These are phyloP conservation scores for Saccharomycopsis guyanensis DNA, from an alignment of 805 yeast species.

Conservation along the genomic window DNA sequence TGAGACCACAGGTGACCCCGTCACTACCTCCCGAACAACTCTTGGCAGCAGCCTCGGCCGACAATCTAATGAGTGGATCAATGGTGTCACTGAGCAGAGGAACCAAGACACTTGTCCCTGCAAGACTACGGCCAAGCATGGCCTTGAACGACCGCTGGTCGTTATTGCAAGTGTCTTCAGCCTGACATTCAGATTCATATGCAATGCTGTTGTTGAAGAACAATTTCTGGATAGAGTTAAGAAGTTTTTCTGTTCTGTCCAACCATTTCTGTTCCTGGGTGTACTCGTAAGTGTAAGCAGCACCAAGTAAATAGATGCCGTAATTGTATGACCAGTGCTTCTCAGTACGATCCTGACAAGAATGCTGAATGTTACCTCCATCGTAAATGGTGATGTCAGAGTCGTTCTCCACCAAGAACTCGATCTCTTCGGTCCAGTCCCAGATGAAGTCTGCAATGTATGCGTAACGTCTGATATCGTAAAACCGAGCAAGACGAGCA, in stretches of 20 bases:
- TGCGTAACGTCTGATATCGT: slow-evolving; percentile 51
- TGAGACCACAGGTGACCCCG: slow-evolving; percentile 67
- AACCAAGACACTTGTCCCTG: slow-evolving; percentile 46
- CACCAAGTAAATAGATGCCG: slow-evolving; percentile 59
- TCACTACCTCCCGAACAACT: slow-evolving; percentile 71
- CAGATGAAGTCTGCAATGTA: slow-evolving; percentile 56
- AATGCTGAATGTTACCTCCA: slow-evolving; percentile 46
- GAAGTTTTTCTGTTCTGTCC: slow-evolving; percentile 36
- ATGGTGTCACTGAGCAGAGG: slow-evolving; percentile 42
- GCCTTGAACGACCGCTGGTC: slow-evolving; percentile 75
- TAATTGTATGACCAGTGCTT: slow-evolving; percentile 65
- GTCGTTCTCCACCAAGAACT: slow-evolving; percentile 27
- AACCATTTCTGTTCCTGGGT: slow-evolving; percentile 47
- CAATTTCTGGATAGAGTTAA: slow-evolving; percentile 39
- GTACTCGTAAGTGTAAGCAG: slow-evolving; percentile 59
- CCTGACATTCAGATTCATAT: slow-evolving; percentile 57
- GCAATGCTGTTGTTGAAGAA: slow-evolving; percentile 46
- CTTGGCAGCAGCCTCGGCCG: slow-evolving; percentile 62
- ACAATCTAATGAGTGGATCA: slow-evolving; percentile 33
- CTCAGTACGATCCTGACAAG: slow-evolving; percentile 43
- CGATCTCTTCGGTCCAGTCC: slow-evolving; percentile 47
- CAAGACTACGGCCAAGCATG: slow-evolving; percentile 58
- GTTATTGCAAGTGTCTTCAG: slow-evolving; percentile 46
- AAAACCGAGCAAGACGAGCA: slow-evolving; percentile 54
- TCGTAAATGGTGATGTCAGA: slow-evolving; percentile 39